Evolutionary conservation across 139 green algal genomes (phyloP), one percentile per base, ranked within the genome.

Genomic region (Cymbomonas tetramitiformis): DNA sequence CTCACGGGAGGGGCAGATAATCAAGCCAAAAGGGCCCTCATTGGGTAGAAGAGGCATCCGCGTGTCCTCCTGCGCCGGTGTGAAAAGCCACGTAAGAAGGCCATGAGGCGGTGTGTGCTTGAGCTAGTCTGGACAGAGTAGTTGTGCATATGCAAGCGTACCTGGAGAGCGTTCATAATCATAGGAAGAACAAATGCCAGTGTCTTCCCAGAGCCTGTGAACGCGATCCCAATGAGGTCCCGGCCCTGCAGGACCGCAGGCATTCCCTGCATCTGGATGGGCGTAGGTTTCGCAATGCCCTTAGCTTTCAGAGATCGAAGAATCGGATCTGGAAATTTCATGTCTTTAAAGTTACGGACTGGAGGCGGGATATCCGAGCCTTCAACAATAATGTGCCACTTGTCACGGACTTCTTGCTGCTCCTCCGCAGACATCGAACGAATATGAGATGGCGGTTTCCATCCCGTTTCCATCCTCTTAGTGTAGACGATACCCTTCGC

Each of bases 171-270:
- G 7, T 84, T 75, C 70, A 95, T 82, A 38, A 97, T 62, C 76
- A 94, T 77, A 12, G 91, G 91, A 46, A 98, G 64, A 8, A 73
- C 46, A 56, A 97, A 99, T 21, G 89, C 85, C 5, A 96, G 72
- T 19, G 91, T 96, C 70, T 99, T 99, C 49, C 92, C 88, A 23
- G 68, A 85, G 0, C 92, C 92, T 2, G 92, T 99, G 78, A 89
- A 96, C 0, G 87, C 87, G 54, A 99, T 93, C 39, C 92, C 92
- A 46, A 99, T 97, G 77, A 97, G 96, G 81, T 99, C 92, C 0
- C 92, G 61, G 1, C 92, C 92, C 9, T 83, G 79, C 25, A 99
- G 71, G 18, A 93, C 79, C 41, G 84, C 76, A 4, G 92, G 91
- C 44, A 97, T 64, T 33, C 86, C 92, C 74, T 91, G 89, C 57